phyloP scores from a whole-genome alignment of 306 rosid genomes.

The Cyamopsis tetragonoloba region DNA sequence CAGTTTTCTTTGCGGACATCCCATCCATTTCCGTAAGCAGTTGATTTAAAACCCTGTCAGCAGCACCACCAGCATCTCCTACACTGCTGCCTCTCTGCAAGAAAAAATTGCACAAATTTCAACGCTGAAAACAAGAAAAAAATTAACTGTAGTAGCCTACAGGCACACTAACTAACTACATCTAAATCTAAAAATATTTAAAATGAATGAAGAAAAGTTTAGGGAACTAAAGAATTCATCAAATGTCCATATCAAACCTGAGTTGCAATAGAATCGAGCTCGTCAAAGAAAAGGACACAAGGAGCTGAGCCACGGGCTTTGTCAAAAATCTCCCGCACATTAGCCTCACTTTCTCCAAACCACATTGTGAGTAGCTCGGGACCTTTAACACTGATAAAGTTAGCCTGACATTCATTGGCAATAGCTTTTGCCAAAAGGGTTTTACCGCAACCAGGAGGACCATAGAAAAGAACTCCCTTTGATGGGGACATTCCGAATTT shows the following conservation, averaged over 20 bases:
- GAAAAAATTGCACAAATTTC: no score
- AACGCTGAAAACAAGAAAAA: no score
- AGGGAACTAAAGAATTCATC: no score
- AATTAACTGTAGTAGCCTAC: no score
- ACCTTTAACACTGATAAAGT: constrained; percentile 55
- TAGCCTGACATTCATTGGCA: constrained; percentile 58
- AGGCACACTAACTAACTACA: neutral
- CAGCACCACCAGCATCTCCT: constrained; percentile 61
- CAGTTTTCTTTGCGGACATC: constrained; percentile 52
- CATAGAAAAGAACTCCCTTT: constrained; percentile 59
- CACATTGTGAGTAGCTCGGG: constrained; percentile 60
- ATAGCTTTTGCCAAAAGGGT: constrained; percentile 60
- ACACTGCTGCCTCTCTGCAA: constrained; percentile 49
- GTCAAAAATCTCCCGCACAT: constrained; percentile 58
- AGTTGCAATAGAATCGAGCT: constrained; percentile 60
- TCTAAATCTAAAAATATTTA: no score
- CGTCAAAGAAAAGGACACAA: constrained; percentile 62
- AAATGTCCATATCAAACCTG: no score
- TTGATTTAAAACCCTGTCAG: constrained; percentile 54
- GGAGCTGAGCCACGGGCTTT: constrained; percentile 57
- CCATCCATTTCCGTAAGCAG: constrained; percentile 62
- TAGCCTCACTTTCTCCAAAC: constrained; percentile 69
- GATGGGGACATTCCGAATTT: constrained; percentile 64
- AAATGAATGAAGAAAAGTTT: neutral
- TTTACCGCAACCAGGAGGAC: constrained; percentile 62